Evolutionary conservation across 2,329 filamentous ascomycete genomes (phyloP).

Genomic region (Neoarthrinium moseri): DNA sequence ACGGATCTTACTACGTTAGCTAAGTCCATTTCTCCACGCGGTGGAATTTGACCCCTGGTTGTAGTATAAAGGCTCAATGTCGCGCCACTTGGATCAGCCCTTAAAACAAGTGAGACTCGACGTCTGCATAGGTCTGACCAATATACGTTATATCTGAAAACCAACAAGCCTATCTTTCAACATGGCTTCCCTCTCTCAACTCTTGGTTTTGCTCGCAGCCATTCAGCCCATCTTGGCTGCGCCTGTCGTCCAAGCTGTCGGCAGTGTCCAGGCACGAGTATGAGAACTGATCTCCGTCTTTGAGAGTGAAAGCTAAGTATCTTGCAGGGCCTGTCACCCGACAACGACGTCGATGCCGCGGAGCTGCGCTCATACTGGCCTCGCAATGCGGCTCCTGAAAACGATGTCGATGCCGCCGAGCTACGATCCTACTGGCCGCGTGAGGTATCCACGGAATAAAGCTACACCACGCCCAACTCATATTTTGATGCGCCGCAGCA

Average conservation of each 20-base stretch:
- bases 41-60: no score
- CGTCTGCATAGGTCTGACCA: no score
- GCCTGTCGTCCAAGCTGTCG: not conserved
- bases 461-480: no score
- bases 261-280: not conserved
- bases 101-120: no score
- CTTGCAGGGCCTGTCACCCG: not conserved
- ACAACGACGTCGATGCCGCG: not conserved
- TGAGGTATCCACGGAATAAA: no score
- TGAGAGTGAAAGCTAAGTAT: not conserved
- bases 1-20: no score
- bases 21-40: no score
- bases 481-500: no score
- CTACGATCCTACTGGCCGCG: not conserved
- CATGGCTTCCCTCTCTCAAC: not conserved
- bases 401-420: slow-evolving; percentile 1
- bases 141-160: no score
- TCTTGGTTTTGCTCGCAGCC: not conserved
- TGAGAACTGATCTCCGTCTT: not conserved
- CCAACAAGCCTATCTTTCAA: not conserved
- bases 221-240: not conserved
- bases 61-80: no score
- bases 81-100: no score
- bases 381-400: not conserved
- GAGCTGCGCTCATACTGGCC: not conserved